Evolutionary conservation across 305 asterid species (phyloP).

Genomic region (Rubia balearica): DNA sequence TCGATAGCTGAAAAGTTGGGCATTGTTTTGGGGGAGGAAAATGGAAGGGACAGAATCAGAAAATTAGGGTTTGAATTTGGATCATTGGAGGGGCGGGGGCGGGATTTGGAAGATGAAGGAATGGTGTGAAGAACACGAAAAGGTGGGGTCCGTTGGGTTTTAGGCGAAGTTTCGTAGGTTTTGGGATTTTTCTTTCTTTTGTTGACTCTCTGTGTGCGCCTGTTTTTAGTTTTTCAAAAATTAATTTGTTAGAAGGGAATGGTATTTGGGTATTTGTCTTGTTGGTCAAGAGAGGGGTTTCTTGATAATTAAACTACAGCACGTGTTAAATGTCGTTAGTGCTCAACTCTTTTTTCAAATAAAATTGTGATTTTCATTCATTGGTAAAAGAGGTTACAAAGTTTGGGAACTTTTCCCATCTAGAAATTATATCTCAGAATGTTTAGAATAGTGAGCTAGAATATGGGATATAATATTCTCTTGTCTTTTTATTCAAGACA

Average conservation of each 20-base stretch:
- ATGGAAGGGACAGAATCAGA: neutral
- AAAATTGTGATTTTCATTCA: too few relatives aligned
- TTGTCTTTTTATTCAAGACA: too few relatives aligned
- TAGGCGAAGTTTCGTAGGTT: slow-evolving; percentile 16
- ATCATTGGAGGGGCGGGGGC: slow-evolving; percentile 1
- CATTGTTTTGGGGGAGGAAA: slow-evolving; percentile 26
- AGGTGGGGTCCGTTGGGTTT: slow-evolving; percentile 2
- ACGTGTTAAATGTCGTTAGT: neutral
- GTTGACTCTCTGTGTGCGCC: neutral
- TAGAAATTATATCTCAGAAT: too few relatives aligned
- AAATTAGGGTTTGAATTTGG: slow-evolving; percentile 9
- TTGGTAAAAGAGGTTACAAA: too few relatives aligned
- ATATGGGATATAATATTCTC: too few relatives aligned
- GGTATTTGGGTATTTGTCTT: neutral
- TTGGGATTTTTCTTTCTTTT: slow-evolving; percentile 1
- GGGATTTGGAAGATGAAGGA: neutral
- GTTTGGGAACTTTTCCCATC: too few relatives aligned
- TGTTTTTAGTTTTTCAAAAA: too few relatives aligned
- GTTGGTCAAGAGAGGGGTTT: slow-evolving; percentile 6
- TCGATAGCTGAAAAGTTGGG: slow-evolving; percentile 53
- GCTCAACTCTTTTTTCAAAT: too few relatives aligned
- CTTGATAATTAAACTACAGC: neutral
- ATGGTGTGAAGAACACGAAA: neutral
- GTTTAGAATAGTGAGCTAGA: too few relatives aligned
- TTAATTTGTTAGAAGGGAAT: neutral